Percentiles rank a stretch among this genome's conserved stretches.
Conservation (phyloP, 2,329 filamentous ascomycete species). For the Dactylellina haptotyla region DNA sequence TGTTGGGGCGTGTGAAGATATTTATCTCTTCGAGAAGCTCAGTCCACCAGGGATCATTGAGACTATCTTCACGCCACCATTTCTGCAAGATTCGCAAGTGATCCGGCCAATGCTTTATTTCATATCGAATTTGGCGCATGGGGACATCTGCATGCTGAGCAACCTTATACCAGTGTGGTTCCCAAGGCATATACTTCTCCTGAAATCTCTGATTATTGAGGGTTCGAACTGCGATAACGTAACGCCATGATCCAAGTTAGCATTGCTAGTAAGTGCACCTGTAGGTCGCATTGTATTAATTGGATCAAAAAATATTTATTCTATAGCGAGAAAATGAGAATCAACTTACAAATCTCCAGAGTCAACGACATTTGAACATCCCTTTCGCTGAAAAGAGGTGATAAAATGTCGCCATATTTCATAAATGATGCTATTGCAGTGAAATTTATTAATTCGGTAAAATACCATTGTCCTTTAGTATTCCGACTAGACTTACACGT, state of each 20-base stretch:
- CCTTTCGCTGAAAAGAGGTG: conserved; percentile 3
- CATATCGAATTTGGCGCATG: conserved; percentile 22
- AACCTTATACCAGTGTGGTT: not conserved
- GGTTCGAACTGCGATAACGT: conserved; percentile 5
- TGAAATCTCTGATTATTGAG: conserved; percentile 27
- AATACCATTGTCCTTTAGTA: not conserved
- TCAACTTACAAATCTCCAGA: conserved; percentile 15
- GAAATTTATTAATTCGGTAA: not conserved
- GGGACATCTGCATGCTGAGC: no score
- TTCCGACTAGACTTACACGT: conserved; percentile 10
- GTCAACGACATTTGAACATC: conserved; percentile 23
- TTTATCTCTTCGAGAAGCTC: conserved; percentile 21
- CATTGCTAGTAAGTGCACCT: no score
- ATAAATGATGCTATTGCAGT: conserved; percentile 26
- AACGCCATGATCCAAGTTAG: no score
- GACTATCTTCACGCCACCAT: conserved; percentile 37
- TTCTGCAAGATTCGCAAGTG: conserved; percentile 18
- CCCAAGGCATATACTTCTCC: conserved; percentile 31
- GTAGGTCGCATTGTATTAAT: not conserved
- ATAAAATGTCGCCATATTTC: conserved; percentile 25
- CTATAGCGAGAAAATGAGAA: not conserved
- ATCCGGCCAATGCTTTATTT: conserved; percentile 41
- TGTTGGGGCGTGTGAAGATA: conserved; percentile 17
- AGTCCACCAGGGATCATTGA: conserved; percentile 21
- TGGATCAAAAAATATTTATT: not conserved